These are phyloP conservation scores for Leccinum variicolor DNA, from an alignment of 768 basidiomycete genomes.

Conservation along the genomic window DNA sequence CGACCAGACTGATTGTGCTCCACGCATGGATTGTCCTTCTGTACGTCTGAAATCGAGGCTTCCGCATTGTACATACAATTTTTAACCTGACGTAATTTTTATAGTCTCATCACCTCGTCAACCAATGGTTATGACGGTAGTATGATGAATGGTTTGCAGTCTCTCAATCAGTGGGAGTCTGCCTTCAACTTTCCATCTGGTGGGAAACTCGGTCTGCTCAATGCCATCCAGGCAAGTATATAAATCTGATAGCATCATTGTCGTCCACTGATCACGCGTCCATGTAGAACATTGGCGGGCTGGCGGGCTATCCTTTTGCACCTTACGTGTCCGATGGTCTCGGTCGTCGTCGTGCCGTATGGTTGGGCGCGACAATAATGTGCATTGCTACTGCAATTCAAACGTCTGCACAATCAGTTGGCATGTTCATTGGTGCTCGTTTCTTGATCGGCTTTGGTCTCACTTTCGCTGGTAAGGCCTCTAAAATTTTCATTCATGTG, in stretches of 20 bases:
- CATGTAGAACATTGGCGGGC: slow-evolving; percentile 60
- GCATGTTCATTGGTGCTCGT: slow-evolving; percentile 81
- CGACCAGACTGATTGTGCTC: slow-evolving; percentile 51
- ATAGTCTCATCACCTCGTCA: slow-evolving; percentile 73
- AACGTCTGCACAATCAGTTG: slow-evolving; percentile 65
- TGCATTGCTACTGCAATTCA: slow-evolving; percentile 64
- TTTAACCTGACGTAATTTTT: background rate
- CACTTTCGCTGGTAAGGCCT: slow-evolving; percentile 56
- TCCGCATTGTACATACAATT: background rate
- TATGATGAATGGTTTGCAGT: slow-evolving; percentile 81
- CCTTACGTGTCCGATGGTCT: slow-evolving; percentile 71
- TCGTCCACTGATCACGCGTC: background rate
- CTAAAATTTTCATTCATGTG: background rate
- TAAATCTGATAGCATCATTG: background rate
- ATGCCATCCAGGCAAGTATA: slow-evolving; percentile 61
- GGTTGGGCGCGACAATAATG: slow-evolving; percentile 72
- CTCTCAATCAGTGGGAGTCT: slow-evolving; percentile 55
- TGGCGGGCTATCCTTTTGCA: slow-evolving; percentile 67
- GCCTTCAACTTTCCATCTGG: slow-evolving; percentile 61
- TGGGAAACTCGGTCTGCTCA: slow-evolving; percentile 61
- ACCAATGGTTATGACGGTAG: slow-evolving; percentile 76
- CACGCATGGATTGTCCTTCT: slow-evolving; percentile 70
- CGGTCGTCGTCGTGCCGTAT: slow-evolving; percentile 63
- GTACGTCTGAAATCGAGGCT: slow-evolving; percentile 32
- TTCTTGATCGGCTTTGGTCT: slow-evolving; percentile 77